Conservation (phyloP, 805 yeast genomes). For the Teunomyces barrocoloradensis region DNA sequence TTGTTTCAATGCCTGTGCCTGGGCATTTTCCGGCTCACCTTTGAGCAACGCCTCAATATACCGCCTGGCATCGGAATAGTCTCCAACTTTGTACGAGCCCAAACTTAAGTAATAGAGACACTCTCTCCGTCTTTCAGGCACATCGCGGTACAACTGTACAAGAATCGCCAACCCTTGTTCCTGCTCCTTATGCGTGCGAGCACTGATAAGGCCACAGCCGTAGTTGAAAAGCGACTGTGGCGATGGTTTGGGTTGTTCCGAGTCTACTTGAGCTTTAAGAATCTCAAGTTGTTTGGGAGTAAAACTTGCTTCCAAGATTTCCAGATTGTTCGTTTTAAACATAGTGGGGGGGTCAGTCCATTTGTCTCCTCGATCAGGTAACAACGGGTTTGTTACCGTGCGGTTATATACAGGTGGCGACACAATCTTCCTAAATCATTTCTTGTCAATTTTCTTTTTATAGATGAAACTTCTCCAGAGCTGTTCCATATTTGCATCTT, state of each 20-base stretch:
- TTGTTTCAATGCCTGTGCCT: constrained; percentile 67
- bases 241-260: constrained; percentile 77
- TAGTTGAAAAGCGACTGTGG: constrained; percentile 87
- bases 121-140: constrained; percentile 83
- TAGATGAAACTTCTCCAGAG: too few species aligned
- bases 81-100: constrained; percentile 87
- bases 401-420: neutral
- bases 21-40: constrained; percentile 82
- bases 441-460: too few species aligned
- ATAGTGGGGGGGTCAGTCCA: neutral
- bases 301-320: constrained; percentile 50
- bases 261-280: constrained; percentile 69
- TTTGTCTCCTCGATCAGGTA: neutral
- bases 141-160: constrained; percentile 66
- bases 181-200: constrained; percentile 60
- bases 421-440: too few species aligned
- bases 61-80: constrained; percentile 78
- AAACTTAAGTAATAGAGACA: constrained; percentile 82
- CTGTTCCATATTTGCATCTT: too few species aligned
- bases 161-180: constrained; percentile 76
- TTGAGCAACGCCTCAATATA: constrained; percentile 75
- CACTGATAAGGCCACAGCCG: constrained; percentile 93
- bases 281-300: constrained; percentile 73
- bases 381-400: neutral
- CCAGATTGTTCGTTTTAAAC: constrained; percentile 24